phyloP scores from a whole-genome alignment of 257 asterid genomes.

The Solanum ossicruentum region DNA sequence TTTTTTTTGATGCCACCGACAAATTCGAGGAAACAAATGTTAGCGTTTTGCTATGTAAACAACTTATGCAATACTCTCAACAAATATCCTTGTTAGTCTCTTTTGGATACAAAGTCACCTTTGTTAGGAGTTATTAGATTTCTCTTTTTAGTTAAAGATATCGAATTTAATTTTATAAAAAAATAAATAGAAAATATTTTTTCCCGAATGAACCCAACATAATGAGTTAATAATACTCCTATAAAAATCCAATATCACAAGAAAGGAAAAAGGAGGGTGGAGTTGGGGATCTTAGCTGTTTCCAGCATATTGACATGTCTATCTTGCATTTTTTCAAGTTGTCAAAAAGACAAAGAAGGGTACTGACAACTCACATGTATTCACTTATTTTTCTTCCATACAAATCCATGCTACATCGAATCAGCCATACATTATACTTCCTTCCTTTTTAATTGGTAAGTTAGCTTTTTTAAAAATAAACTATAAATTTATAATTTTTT shows the following conservation, averaged over 20 bases:
- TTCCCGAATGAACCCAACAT: too few relatives aligned
- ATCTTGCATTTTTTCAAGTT: background rate
- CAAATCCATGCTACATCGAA: background rate
- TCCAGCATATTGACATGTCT: background rate
- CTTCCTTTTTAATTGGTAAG: too few relatives aligned
- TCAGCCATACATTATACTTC: background rate
- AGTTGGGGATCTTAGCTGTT: background rate
- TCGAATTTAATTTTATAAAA: background rate
- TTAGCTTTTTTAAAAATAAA: too few relatives aligned
- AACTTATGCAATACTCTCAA: background rate
- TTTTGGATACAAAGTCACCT: too few relatives aligned
- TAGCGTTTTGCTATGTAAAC: background rate
- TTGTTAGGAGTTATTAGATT: too few relatives aligned
- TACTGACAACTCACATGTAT: background rate
- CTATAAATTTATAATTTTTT: too few relatives aligned
- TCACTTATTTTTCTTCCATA: background rate
- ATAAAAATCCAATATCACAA: fast-evolving
- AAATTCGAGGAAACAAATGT: background rate
- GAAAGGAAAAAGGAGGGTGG: background rate
- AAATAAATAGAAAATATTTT: background rate
- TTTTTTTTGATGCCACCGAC: background rate
- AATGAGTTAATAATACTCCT: too few relatives aligned
- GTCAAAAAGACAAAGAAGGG: background rate
- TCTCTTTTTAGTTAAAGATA: fast-evolving
- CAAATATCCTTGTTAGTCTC: background rate